These are phyloP conservation scores for Myxozyma sirexii DNA, from an alignment of 805 yeast species.

Conservation along the genomic window DNA sequence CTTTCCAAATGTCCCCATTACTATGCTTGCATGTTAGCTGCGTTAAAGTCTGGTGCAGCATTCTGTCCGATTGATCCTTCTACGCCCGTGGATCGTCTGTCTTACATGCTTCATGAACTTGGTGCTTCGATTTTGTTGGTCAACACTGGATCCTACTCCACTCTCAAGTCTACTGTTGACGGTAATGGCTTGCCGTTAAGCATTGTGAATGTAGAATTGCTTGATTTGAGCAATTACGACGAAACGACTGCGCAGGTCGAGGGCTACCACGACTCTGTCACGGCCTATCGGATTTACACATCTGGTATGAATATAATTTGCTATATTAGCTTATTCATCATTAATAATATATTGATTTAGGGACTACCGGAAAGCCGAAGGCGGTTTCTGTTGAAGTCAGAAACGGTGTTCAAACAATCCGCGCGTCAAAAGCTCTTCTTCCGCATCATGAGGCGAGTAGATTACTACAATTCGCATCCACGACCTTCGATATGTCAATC, in stretches of 20 bases:
- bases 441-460: conserved; percentile 11
- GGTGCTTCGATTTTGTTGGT: conserved; percentile 15
- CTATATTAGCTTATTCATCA: background rate
- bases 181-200: background rate
- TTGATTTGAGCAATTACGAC: background rate
- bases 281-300: conserved; percentile 35
- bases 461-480: conserved; percentile 33
- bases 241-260: background rate
- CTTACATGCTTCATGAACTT: conserved; percentile 26
- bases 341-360: conserved; percentile 9
- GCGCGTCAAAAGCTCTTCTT: conserved; percentile 22
- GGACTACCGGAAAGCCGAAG: conserved; percentile 35
- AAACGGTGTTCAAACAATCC: conserved; percentile 30
- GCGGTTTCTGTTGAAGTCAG: conserved; percentile 32
- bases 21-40: conserved; percentile 23
- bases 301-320: conserved; percentile 23
- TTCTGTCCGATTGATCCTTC: conserved; percentile 33
- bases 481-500: conserved; percentile 35
- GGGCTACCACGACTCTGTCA: background rate
- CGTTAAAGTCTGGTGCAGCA: conserved; percentile 31
- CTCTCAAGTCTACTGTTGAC: background rate
- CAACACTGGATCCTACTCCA: background rate
- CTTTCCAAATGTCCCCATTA: conserved; percentile 24
- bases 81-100: conserved; percentile 22
- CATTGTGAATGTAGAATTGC: conserved; percentile 5